These are phyloP conservation scores for Caryocar brasiliense DNA, from an alignment of 441 rosid species.

Conservation along the genomic window DNA sequence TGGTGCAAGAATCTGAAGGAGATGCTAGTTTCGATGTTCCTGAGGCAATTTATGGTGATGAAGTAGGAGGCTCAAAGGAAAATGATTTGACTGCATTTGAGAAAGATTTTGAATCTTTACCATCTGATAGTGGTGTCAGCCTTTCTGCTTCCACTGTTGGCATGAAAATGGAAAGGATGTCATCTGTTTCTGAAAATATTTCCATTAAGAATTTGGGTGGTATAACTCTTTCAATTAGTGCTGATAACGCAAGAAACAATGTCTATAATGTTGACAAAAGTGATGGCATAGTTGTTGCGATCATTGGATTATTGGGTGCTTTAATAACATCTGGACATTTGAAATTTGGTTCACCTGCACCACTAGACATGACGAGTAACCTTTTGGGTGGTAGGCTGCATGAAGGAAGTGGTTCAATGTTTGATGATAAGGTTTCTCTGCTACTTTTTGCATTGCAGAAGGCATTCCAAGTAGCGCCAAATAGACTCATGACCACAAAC, in stretches of 20 bases:
- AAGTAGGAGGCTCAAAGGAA: conserved; percentile 25
- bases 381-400: conserved; percentile 55
- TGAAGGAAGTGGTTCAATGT: conserved; percentile 80
- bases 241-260: conserved; percentile 93
- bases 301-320: conserved; percentile 87
- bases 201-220: conserved; percentile 69
- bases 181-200: conserved; percentile 58
- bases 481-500: conserved; percentile 76
- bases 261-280: conserved; percentile 77
- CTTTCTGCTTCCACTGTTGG: conserved; percentile 31
- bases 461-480: conserved; percentile 92
- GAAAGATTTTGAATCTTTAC: conserved; percentile 29
- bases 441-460: conserved; percentile 86
- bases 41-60: conserved; percentile 34
- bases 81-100: conserved; percentile 27
- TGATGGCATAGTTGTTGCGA: conserved; percentile 87
- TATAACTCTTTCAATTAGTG: conserved; percentile 85
- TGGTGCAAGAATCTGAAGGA: conserved; percentile 32
- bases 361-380: conserved; percentile 52
- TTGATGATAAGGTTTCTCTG: conserved; percentile 89
- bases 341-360: conserved; percentile 46
- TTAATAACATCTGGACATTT: conserved; percentile 69
- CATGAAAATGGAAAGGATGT: conserved; percentile 39
- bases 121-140: conserved; percentile 25
- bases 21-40: conserved; percentile 22